Percentiles rank a stretch among this genome's conserved stretches.
Evolutionary conservation across 2,329 filamentous ascomycete species (phyloP).

Genomic region (Verticillium tricorpus): DNA sequence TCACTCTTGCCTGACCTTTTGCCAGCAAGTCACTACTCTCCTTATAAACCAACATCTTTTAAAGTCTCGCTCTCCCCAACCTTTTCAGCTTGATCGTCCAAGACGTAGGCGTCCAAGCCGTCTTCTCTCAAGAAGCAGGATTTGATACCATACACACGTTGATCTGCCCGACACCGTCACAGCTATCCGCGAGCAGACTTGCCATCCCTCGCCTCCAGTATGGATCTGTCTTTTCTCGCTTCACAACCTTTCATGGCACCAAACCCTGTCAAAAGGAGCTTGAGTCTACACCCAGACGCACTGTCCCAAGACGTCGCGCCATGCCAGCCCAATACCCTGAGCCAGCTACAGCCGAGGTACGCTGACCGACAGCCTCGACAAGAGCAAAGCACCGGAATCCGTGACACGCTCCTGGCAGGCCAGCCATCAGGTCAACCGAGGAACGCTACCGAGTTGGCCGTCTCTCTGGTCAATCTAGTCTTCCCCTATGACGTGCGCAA

Average conservation of each 20-base stretch:
- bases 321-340: not conserved
- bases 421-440: not conserved
- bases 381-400: not conserved
- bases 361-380: not conserved
- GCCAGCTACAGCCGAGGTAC: not conserved
- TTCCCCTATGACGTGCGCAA: constrained; percentile 2
- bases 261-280: not conserved
- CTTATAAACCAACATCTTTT: not conserved
- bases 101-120: not conserved
- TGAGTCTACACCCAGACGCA: not conserved
- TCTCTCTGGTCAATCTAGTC: not conserved
- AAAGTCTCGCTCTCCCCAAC: not conserved
- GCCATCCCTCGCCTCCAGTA: not conserved
- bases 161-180: no score
- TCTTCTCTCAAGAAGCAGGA: no score
- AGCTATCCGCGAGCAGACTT: not conserved
- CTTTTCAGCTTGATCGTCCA: not conserved
- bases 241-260: not conserved
- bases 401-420: not conserved
- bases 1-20: not conserved
- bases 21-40: not conserved
- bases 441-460: constrained; percentile 1
- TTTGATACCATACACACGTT: no score
- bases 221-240: not conserved
- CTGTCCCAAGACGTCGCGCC: not conserved